Percentiles rank a stretch among this genome's conserved stretches.
Evolutionary conservation across 805 yeast species (phyloP).

Genomic region (Candida parachauliodes): DNA sequence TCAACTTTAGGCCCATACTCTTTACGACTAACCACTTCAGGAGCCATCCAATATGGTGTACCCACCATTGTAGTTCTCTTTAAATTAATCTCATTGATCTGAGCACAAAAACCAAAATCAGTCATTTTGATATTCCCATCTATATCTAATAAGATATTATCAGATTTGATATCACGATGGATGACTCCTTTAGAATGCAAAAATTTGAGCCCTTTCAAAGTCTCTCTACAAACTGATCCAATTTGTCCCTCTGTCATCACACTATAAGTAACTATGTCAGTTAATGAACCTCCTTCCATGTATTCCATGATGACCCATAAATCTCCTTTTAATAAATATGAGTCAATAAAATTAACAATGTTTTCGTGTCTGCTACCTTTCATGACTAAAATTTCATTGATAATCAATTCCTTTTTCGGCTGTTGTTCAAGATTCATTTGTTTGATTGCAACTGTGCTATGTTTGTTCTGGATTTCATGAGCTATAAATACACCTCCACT

Average conservation of each 20-base stretch:
- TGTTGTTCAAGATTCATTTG: constrained; percentile 94
- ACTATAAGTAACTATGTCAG: constrained; percentile 90
- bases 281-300: constrained; percentile 97
- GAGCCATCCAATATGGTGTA: constrained; percentile 99
- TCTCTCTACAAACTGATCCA: constrained; percentile 91
- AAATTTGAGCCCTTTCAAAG: constrained; percentile 79
- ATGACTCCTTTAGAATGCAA: constrained; percentile 90
- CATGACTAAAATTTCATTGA: constrained; percentile 95
- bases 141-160: constrained; percentile 78
- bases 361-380: constrained; percentile 85
- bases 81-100: constrained; percentile 51
- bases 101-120: constrained; percentile 96
- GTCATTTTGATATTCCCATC: constrained; percentile 90
- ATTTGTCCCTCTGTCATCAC: constrained; percentile 92
- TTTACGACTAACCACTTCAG: constrained; percentile 92
- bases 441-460: constrained; percentile 80
- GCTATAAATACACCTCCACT: constrained; percentile 97
- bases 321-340: constrained; percentile 71
- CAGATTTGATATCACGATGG: constrained; percentile 95
- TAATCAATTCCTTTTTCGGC: constrained; percentile 91
- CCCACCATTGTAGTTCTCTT: constrained; percentile 99
- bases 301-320: constrained; percentile 99
- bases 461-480: constrained; percentile 48
- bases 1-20: constrained; percentile 97
- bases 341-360: constrained; percentile 90